phyloP scores from a whole-genome alignment of 345 rosid species.

The Pugionium dolabratum region DNA sequence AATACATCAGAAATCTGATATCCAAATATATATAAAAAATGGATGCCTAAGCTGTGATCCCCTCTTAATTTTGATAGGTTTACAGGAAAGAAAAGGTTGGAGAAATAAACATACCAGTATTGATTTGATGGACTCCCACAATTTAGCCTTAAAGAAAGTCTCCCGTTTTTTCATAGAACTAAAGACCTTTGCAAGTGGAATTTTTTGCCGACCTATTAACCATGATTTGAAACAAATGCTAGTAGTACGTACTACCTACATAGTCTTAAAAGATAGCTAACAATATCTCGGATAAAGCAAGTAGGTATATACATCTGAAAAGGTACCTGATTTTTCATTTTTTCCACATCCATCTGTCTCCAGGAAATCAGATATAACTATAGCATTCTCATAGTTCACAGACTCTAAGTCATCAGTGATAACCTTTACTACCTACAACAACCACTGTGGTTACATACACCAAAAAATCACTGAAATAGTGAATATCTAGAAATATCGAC shows the following conservation, averaged over 20 bases:
- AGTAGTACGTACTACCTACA: background rate
- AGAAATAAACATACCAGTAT: conserved; percentile 51
- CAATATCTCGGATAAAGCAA: conserved; percentile 26
- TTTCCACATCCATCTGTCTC: conserved; percentile 41
- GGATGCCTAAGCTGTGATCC: conserved; percentile 10
- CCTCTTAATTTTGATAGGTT: conserved; percentile 1
- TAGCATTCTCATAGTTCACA: conserved; percentile 43
- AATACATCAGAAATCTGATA: conserved; percentile 10
- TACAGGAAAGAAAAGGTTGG: conserved; percentile 14
- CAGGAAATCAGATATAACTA: conserved; percentile 53
- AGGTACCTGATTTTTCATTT: conserved; percentile 43
- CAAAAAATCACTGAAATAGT: background rate
- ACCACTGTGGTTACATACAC: conserved; percentile 31
- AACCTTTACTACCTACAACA: conserved; percentile 64
- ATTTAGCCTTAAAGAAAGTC: conserved; percentile 53
- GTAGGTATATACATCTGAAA: conserved; percentile 19
- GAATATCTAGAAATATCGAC: conserved; percentile 7
- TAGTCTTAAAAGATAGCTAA: conserved; percentile 5
- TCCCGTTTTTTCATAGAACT: conserved; percentile 65
- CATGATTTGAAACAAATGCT: conserved; percentile 28
- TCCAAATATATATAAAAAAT: background rate
- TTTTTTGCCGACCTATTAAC: conserved; percentile 49
- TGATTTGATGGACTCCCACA: conserved; percentile 51
- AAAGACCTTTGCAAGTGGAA: conserved; percentile 54
- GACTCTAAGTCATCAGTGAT: conserved; percentile 42